phyloP scores from a whole-genome alignment of 2,329 filamentous ascomycete species.

The Neonectria hederae region DNA sequence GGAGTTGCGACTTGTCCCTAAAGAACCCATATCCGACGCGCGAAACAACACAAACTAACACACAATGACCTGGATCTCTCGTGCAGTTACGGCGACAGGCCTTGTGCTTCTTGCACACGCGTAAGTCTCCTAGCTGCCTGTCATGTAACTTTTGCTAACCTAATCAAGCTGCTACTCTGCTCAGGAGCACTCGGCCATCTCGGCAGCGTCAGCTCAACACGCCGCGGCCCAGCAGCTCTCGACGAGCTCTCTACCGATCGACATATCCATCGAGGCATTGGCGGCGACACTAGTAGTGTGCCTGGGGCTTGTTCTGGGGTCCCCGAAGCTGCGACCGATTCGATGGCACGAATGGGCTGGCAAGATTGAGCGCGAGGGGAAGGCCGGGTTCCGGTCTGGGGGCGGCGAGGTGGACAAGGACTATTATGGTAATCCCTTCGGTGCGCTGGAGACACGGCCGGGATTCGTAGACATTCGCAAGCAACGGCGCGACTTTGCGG shows the following conservation, averaged over 20 bases:
- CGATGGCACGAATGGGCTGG: conserved; percentile 84
- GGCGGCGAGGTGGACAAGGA: conserved; percentile 75
- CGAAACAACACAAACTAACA: conserved; percentile 13
- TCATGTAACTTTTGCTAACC: conserved; percentile 26
- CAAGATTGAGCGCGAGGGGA: conserved; percentile 81
- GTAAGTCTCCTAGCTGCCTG: conserved; percentile 63
- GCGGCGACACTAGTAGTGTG: conserved; percentile 83
- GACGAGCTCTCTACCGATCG: conserved; percentile 72
- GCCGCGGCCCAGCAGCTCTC: conserved; percentile 54
- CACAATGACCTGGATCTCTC: conserved; percentile 77
- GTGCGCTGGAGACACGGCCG: conserved; percentile 78
- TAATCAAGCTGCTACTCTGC: conserved; percentile 87
- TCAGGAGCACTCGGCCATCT: conserved; percentile 86
- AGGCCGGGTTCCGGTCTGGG: conserved; percentile 64
- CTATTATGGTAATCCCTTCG: conserved; percentile 81
- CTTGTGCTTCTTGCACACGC: conserved; percentile 84
- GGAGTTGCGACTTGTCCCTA: conserved; percentile 35
- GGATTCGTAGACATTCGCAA: conserved; percentile 90
- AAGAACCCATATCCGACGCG: conserved; percentile 15
- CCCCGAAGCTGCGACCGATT: conserved; percentile 84
- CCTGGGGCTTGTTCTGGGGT: conserved; percentile 81
- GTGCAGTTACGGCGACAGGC: conserved; percentile 76
- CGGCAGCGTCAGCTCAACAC: conserved; percentile 62
- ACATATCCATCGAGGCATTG: conserved; percentile 89
- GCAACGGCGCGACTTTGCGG: conserved; percentile 79